These are phyloP conservation scores for Neonothopanus nambi DNA, from an alignment of 1,284 basidiomycete species.

Conservation along the genomic window DNA sequence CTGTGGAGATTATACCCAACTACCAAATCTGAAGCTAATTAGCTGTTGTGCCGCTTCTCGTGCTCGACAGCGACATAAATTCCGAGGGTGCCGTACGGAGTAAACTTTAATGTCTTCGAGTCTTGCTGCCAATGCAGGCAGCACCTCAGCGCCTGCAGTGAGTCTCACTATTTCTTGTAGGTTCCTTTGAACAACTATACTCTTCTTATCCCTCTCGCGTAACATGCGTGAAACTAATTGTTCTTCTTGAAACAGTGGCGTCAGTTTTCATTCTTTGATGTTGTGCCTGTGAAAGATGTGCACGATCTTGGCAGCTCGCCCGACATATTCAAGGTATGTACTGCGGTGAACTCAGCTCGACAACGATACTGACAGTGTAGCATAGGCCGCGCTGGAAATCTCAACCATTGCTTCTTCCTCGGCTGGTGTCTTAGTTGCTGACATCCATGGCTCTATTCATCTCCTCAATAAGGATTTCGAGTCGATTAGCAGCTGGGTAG, in stretches of 20 bases:
- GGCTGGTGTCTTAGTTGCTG: slow-evolving; percentile 70
- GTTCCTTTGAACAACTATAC: background rate
- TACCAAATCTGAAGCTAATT: no score
- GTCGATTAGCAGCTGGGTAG: slow-evolving; percentile 71
- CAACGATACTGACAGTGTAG: slow-evolving; percentile 7
- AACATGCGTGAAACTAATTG: background rate
- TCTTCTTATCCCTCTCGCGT: background rate
- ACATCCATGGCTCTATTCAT: slow-evolving; percentile 81
- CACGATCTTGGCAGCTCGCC: slow-evolving; percentile 77
- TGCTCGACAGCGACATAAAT: no score
- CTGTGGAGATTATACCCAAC: no score
- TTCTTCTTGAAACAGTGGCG: slow-evolving; percentile 58
- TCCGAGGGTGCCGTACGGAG: no score
- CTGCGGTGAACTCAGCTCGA: background rate
- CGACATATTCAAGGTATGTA: slow-evolving; percentile 70
- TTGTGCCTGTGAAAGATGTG: slow-evolving; percentile 72
- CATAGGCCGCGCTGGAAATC: slow-evolving; percentile 68
- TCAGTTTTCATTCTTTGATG: slow-evolving; percentile 84
- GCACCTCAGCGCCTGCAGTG: slow-evolving; percentile 39
- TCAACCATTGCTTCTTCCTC: slow-evolving; percentile 65
- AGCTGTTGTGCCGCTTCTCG: no score
- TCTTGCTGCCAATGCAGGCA: slow-evolving; percentile 22
- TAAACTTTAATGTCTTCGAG: slow-evolving; percentile 22
- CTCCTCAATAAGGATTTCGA: slow-evolving; percentile 77
- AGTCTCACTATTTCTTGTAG: slow-evolving; percentile 21